Percentiles rank a stretch among this genome's conserved stretches.
These are phyloP conservation scores for Diaporthe capsici DNA, from an alignment of 2,329 filamentous ascomycete genomes.

Conservation along the genomic window DNA sequence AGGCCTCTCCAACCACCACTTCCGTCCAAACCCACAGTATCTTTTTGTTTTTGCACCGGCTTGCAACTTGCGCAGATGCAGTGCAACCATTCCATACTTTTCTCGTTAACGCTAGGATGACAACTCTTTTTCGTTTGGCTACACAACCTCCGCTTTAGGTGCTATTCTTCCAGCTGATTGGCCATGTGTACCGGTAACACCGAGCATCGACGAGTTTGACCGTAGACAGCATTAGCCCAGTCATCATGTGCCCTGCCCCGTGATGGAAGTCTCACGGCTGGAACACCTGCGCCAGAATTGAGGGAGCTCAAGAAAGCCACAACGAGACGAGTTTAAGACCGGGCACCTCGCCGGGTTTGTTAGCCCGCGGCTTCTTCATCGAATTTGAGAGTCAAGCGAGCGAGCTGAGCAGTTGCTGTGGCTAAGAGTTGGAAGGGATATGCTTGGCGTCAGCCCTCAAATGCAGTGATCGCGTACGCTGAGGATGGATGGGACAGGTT, in stretches of 20 bases:
- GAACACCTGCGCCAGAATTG: neutral
- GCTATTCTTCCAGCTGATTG: neutral
- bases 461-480: conserved; percentile 1
- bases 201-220: neutral
- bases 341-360: too few relatives aligned
- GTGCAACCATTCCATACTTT: conserved; percentile 33
- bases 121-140: neutral
- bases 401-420: neutral
- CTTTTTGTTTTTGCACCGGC: neutral
- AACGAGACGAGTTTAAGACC: neutral
- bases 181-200: neutral
- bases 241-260: conserved; percentile 24
- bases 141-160: neutral
- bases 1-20: neutral
- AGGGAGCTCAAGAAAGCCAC: neutral
- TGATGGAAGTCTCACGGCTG: neutral
- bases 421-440: neutral
- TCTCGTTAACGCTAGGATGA: neutral
- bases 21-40: neutral
- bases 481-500: conserved; percentile 8
- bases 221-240: conserved; percentile 22
- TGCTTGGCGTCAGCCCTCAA: neutral
- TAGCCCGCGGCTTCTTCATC: too few relatives aligned
- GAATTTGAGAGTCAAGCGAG: neutral
- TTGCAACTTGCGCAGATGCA: neutral